Evolutionary conservation across 257 asterid genomes (phyloP), one percentile per base, ranked within the genome.

Genomic region (Solanum okadae): DNA sequence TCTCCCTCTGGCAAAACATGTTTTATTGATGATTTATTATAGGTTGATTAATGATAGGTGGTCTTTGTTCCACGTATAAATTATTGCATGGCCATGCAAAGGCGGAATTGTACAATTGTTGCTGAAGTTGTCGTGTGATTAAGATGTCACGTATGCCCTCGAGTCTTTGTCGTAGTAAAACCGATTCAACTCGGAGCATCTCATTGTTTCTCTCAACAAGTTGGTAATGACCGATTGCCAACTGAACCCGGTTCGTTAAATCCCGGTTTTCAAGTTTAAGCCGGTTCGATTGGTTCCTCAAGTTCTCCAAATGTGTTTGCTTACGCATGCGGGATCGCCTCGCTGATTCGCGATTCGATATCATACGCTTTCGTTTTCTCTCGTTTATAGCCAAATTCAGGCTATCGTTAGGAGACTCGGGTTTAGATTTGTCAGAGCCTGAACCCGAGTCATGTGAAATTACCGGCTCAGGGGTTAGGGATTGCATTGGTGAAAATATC

Each of bases 291-390:
- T 95, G 94, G 93, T 65, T 90, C 95, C 98, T 93, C 90, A 95
- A 34, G 85, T 95, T 91, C 93, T 94, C 98, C 93, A 94, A 6
- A 87, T 95, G 97, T 73, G 88, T 93, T 90, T 94, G 96, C 90
- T 96, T 95, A 61, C 98, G 88, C 96, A 90, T 87, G 31, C 99
- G 95, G 77, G 99, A 96, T 90, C 98, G 91, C 86, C 95, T 90
- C 1, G 99, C 99, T 7, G 99, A 96, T 34, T 95, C 98, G 61
- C 99, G 95, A 95, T 96, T 96, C 82, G 98, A 95, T 83, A 93
- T 29, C 98, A 92, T 96, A 6, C 99, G 96, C 91, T 93, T 91
- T 23, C 89, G 93, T 93, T 95, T 95, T 25, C 93, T 90, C 33
- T 96, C 98, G 67, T 93, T 96, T 29, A 81, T 23, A 23, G 70